Evolutionary conservation across 2,329 filamentous ascomycete species (phyloP).

Genomic region (Clarireedia hainanense): DNA sequence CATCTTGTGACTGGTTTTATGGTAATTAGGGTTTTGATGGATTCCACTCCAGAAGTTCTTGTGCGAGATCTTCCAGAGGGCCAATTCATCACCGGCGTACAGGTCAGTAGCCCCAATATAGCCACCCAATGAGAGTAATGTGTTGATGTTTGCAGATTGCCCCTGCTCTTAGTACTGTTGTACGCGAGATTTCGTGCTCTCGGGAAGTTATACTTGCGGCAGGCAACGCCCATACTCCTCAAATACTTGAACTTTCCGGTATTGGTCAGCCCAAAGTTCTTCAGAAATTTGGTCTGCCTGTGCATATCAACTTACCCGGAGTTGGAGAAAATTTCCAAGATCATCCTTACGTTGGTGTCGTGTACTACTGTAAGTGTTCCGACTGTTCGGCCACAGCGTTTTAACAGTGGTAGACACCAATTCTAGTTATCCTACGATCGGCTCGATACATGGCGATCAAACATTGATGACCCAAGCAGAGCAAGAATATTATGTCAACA

Average conservation of each 20-base stretch:
- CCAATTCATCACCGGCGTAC: constrained; percentile 30
- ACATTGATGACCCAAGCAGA: constrained; percentile 12
- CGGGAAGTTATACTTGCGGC: constrained; percentile 46
- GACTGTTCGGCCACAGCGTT: no score
- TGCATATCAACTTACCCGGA: constrained; percentile 38
- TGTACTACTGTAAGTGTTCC: constrained; percentile 19
- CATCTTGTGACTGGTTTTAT: constrained; percentile 34
- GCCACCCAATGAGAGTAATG: background rate
- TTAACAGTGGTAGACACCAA: constrained; percentile 18
- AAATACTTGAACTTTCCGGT: constrained; percentile 44
- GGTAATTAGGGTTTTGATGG: constrained; percentile 32
- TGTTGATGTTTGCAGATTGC: constrained; percentile 15
- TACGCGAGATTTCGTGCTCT: constrained; percentile 31
- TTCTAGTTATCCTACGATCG: constrained; percentile 16
- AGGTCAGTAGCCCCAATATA: constrained; percentile 26
- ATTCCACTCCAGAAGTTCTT: constrained; percentile 4
- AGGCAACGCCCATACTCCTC: constrained; percentile 43
- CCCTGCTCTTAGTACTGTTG: constrained; percentile 15
- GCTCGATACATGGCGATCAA: constrained; percentile 15
- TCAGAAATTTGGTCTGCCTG: constrained; percentile 34
- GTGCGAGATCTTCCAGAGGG: constrained; percentile 9
- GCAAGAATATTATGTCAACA: constrained; percentile 23
- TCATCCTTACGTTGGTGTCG: constrained; percentile 30
- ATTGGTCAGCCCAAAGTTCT: constrained; percentile 40
- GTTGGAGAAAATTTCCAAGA: constrained; percentile 47